Evolutionary conservation across 2,329 filamentous ascomycete species (phyloP).

Genomic region (Claviceps arundinis): DNA sequence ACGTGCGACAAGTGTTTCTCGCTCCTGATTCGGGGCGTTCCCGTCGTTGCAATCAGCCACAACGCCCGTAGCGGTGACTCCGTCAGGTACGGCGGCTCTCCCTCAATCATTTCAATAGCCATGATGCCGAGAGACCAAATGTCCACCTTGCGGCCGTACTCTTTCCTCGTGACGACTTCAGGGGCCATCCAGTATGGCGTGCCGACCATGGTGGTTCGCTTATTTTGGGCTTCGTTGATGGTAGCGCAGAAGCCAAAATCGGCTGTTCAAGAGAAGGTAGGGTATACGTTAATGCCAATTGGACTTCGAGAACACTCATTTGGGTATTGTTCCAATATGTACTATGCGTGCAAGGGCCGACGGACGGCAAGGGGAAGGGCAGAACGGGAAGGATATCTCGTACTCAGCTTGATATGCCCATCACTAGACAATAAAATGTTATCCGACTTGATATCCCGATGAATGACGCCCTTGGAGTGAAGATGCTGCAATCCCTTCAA

Average conservation of each 20-base stretch:
- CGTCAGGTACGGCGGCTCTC: slow-evolving; percentile 90
- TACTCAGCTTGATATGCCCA: slow-evolving; percentile 95
- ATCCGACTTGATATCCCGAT: slow-evolving; percentile 97
- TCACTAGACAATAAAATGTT: slow-evolving; percentile 91
- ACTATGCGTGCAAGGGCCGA: too few relatives aligned
- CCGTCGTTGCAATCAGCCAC: slow-evolving; percentile 93
- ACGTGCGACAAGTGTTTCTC: slow-evolving; percentile 67
- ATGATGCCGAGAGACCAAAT: slow-evolving; percentile 99
- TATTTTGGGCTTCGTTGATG: slow-evolving; percentile 93
- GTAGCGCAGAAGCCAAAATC: slow-evolving; percentile 99
- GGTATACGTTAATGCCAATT: slow-evolving; percentile 11
- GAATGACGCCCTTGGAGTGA: slow-evolving; percentile 95
- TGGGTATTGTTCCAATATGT: background rate
- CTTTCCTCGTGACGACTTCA: slow-evolving; percentile 91
- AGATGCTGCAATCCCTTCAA: slow-evolving; percentile 84
- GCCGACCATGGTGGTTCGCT: slow-evolving; percentile 97
- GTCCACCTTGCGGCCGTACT: slow-evolving; percentile 96
- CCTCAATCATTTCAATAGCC: slow-evolving; percentile 99
- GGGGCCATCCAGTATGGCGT: slow-evolving; percentile 99
- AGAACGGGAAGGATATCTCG: slow-evolving; percentile 17
- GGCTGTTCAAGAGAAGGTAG: slow-evolving; percentile 35
- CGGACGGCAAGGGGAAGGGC: too few relatives aligned
- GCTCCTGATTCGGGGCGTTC: slow-evolving; percentile 89
- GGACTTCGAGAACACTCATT: background rate
- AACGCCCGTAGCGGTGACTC: slow-evolving; percentile 86